Base-by-base conservation (phyloP, 2,329 filamentous ascomycete genomes). In the Curvularia sp. region DNA sequence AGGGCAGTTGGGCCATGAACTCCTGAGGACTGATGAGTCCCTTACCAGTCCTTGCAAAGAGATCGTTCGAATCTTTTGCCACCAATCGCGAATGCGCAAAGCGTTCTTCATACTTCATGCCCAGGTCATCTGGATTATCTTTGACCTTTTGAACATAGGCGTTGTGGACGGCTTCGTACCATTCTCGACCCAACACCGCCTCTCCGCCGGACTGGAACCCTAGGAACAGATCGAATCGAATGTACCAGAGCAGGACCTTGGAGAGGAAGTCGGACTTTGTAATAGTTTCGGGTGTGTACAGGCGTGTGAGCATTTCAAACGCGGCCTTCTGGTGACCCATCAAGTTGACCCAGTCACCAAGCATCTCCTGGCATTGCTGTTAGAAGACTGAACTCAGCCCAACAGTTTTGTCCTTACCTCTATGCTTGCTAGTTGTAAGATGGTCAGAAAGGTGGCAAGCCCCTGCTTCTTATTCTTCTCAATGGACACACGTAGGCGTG, bases 301-400 rank as follows among this genome's bases (percentile, higher is more conserved):
- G 80, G 43, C 89, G 86, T 1, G 85, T 89, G 46, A 98, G 80
- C 68, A 98, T 89, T 63, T 92, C 87, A 71, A 90, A 87, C 0
- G 95, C 95, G 10, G 94, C 95, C 73, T 90, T 92, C 75, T 97
- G 93, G 74, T 98, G 95, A 22, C 93, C 91, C 78, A 95, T 89
- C 15, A 98, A 82, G 69, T 96, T 97, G 53, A 96, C 87, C 93
- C 93, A 98, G 74, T 99, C 95, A 12, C 95, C 95, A 46, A 98
- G 84, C 69, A 93, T 96, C 78, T 98, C 95, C 92, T 97, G 69
- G 51, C 26, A 51, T 55, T 20, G 49, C 55, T 31, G 49, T 69
- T 42, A 69, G 66, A 49, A 26, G 22, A 35, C 7, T 6, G 10
- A 35, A 8, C 1, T 13, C 15, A 4, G n/a, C 13, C 5, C 10